Evolutionary conservation across 495 filamentous ascomycete species (phyloP).

Genomic region (Pyrenopolyporus hunteri): DNA sequence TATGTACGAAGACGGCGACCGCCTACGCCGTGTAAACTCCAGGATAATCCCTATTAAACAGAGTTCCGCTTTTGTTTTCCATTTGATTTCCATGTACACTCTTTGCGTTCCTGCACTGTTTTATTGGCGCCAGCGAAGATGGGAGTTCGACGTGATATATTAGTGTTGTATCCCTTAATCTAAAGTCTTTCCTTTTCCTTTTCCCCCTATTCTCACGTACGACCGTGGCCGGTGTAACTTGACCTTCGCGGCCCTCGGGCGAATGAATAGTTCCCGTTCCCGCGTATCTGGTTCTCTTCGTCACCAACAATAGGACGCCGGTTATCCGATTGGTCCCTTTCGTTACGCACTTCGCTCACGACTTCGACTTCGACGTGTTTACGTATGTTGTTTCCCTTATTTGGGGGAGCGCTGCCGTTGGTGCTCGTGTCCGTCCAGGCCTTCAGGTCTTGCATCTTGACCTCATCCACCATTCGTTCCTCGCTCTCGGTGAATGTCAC

Average conservation of each 20-base stretch:
- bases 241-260: conserved; percentile 29
- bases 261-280: conserved; percentile 35
- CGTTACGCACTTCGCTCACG: conserved; percentile 30
- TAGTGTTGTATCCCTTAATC: conserved; percentile 15
- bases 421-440: conserved; percentile 34
- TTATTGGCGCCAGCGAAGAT: conserved; percentile 22
- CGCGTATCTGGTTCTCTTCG: conserved; percentile 35
- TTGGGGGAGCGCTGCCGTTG: conserved; percentile 11
- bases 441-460: conserved; percentile 49
- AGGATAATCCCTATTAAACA: neutral
- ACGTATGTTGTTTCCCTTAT: conserved; percentile 22
- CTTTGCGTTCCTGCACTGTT: conserved; percentile 12
- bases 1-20: too few species aligned
- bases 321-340: neutral
- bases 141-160: conserved; percentile 15
- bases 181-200: conserved; percentile 9
- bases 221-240: conserved; percentile 27
- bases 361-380: conserved; percentile 37
- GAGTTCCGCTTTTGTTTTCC: neutral
- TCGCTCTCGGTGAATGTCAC: conserved; percentile 59
- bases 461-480: conserved; percentile 52
- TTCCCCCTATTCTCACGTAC: conserved; percentile 9
- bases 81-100: conserved; percentile 18
- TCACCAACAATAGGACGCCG: conserved; percentile 19
- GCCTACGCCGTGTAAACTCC: neutral